Conservation (phyloP, 2,329 filamentous ascomycete genomes). For the Akanthomyces muscarius region DNA sequence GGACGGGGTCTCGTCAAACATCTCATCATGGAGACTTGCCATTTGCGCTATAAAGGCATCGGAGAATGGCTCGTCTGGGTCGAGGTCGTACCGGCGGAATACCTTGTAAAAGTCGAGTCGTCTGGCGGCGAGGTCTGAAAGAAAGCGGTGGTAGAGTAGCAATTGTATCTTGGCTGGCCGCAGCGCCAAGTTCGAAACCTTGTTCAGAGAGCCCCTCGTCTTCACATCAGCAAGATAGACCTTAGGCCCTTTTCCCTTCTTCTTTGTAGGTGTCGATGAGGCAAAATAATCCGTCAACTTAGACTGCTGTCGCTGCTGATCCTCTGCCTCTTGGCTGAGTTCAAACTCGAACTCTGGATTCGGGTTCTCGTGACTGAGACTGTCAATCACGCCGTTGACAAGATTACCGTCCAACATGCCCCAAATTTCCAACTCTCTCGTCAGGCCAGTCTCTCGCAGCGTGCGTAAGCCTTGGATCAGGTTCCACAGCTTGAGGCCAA, state of each 20-base stretch:
- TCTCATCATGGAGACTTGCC: constrained; percentile 61
- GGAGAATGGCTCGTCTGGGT: constrained; percentile 64
- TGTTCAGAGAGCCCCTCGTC: constrained; percentile 65
- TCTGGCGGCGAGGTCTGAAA: constrained; percentile 71
- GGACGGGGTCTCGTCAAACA: constrained; percentile 49
- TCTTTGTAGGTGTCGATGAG: constrained; percentile 19
- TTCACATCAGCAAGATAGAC: constrained; percentile 88
- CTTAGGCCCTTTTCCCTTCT: constrained; percentile 25
- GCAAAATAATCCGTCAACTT: constrained; percentile 41
- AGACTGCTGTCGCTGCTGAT: constrained; percentile 30
- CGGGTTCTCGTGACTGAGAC: constrained; percentile 73
- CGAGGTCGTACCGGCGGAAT: constrained; percentile 67
- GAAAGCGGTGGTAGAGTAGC: constrained; percentile 81
- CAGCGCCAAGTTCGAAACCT: constrained; percentile 62
- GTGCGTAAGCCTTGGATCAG: constrained; percentile 79
- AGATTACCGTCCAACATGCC: constrained; percentile 76
- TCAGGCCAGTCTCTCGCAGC: constrained; percentile 65
- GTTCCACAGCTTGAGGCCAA: constrained; percentile 85
- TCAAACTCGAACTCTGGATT: constrained; percentile 65
- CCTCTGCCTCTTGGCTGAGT: constrained; percentile 35
- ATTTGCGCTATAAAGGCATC: constrained; percentile 76
- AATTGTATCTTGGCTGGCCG: constrained; percentile 81
- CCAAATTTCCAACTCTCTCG: constrained; percentile 79
- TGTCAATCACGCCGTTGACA: constrained; percentile 86
- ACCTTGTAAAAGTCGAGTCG: constrained; percentile 66